Base-by-base conservation (phyloP, 1,284 basidiomycete species). In the Cutaneotrichosporon spelunceum region DNA sequence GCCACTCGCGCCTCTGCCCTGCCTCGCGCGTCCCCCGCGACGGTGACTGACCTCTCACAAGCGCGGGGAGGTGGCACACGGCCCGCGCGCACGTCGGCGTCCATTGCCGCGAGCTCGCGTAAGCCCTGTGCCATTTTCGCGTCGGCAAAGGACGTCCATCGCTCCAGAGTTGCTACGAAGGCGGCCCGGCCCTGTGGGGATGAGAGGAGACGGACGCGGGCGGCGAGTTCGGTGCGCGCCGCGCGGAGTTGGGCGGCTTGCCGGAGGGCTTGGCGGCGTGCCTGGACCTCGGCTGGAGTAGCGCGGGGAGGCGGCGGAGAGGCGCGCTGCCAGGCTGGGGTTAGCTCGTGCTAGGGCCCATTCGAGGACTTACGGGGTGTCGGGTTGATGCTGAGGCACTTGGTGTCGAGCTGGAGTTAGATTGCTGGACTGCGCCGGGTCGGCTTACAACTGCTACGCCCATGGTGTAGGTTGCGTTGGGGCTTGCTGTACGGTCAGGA, bases 141-240 rank as follows among this genome's bases (percentile, higher is more conserved):
- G 33, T 53, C 52, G 21, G 52, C 52, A 33, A 53, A 53, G 33
- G 23, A 24, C 6, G 33, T 53, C 52, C 52, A 53, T n/a, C 52
- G 52, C 11, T 53, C 21, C 6, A 53, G 33, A 11, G 52, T 36
- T 1, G 21, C 2, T 13, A 23, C 52, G 14, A 53, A 53, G 23
- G 52, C 52, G 3, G 34, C 23, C 2, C 52, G 52, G 23, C 52
- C 52, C 21, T 19, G 34, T 3, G 52, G 34, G 3, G 52, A 26
- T 10, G 33, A 23, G 10, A 53, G 52, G 11, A 24, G 21, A 14
- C 11, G 33, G 5, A 53, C 23, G 52, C 52, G 52, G 11, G 23
- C n/a, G 11, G 23, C 52, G 21, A 53, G 52, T 23, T 53, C 52
- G 13, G 34, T 34, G 14, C 19, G 52, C 21, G 52, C 52, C 11